phyloP scores from a whole-genome alignment of 2,329 filamentous ascomycete genomes.

The Cladosporium sp. region DNA sequence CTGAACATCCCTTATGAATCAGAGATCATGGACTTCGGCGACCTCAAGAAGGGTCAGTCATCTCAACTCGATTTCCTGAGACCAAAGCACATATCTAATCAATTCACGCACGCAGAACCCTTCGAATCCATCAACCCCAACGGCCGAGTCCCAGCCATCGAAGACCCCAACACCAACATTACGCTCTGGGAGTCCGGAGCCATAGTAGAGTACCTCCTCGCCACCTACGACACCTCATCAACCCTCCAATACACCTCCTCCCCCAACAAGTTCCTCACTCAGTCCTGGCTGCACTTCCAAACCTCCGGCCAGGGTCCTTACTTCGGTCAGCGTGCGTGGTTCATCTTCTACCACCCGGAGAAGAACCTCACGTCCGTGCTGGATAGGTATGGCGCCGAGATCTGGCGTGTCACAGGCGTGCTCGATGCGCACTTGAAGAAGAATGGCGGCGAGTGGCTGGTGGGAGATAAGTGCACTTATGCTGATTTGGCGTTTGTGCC shows the following conservation, averaged over 20 bases:
- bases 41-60: conserved; percentile 34
- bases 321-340: conserved; percentile 45
- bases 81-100: neutral
- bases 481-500: conserved; percentile 40
- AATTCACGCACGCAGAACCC: conserved; percentile 15
- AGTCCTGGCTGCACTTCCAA: conserved; percentile 34
- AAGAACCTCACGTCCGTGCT: conserved; percentile 38
- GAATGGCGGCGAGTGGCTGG: conserved; percentile 34
- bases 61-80: neutral
- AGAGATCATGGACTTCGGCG: conserved; percentile 32
- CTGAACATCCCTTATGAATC: conserved; percentile 39
- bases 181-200: conserved; percentile 36
- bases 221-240: conserved; percentile 32
- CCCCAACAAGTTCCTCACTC: conserved; percentile 23
- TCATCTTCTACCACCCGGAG: conserved; percentile 39
- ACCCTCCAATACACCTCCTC: conserved; percentile 24
- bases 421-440: conserved; percentile 38
- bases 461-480: conserved; percentile 42
- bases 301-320: conserved; percentile 34
- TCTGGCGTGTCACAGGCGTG: conserved; percentile 42
- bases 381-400: conserved; percentile 43
- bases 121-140: conserved; percentile 42
- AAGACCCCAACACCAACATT: conserved; percentile 44
- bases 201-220: conserved; percentile 29
- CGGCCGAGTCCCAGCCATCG: conserved; percentile 41